phyloP scores from a whole-genome alignment of 176 grass and related monocot genomes.

The Tillandsia fasciculata region DNA sequence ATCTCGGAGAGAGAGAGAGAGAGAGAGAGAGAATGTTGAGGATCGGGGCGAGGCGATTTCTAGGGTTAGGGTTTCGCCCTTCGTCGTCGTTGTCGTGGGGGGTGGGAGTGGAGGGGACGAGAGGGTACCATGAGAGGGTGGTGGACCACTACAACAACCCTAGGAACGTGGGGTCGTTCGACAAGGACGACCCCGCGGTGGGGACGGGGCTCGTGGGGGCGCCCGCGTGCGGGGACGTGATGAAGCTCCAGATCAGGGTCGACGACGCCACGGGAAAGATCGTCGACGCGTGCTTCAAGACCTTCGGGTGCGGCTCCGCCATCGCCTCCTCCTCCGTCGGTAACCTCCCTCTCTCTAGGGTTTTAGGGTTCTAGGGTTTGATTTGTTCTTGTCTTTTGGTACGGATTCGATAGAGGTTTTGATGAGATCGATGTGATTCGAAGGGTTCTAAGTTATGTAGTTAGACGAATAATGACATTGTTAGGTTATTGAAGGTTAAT shows the following conservation, averaged over 20 bases:
- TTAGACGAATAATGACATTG: no score
- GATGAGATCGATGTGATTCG: neutral
- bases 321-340: slow-evolving; percentile 89
- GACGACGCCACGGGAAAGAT: slow-evolving; percentile 60
- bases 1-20: slow-evolving; percentile 12
- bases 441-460: neutral
- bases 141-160: slow-evolving; percentile 92
- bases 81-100: neutral
- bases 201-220: slow-evolving; percentile 83
- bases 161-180: slow-evolving; percentile 79
- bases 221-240: slow-evolving; percentile 90
- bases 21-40: slow-evolving; percentile 33
- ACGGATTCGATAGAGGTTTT: neutral
- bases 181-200: slow-evolving; percentile 67
- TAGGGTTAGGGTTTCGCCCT: neutral
- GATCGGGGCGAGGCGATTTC: slow-evolving; percentile 15
- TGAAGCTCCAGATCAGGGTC: slow-evolving; percentile 93
- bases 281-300: slow-evolving; percentile 90
- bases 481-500: no score
- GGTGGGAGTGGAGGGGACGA: neutral
- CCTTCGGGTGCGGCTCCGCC: slow-evolving; percentile 85
- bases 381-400: neutral
- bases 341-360: slow-evolving; percentile 4
- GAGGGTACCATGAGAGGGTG: slow-evolving; percentile 83
- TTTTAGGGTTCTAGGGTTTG: neutral